Percentiles rank a stretch among this genome's conserved stretches.
These are phyloP conservation scores for Nyssa sinensis DNA, from an alignment of 148 eudicot species.

Conservation along the genomic window DNA sequence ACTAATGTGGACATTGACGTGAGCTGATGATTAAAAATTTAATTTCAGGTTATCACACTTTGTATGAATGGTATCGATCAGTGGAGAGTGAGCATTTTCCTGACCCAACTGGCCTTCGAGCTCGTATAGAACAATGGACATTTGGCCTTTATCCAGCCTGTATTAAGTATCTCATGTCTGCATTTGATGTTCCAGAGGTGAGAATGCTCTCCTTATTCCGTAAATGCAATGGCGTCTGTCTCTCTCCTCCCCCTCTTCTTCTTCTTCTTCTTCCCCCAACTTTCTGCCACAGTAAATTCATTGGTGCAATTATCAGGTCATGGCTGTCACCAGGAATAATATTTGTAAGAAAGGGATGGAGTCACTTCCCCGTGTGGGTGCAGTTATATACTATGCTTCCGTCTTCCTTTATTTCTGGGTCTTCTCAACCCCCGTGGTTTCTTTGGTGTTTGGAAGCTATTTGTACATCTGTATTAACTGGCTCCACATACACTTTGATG, in stretches of 20 bases:
- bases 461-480: conserved; percentile 91
- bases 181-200: conserved; percentile 99
- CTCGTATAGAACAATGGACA: conserved; percentile 95
- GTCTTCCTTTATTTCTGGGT: conserved; percentile 99
- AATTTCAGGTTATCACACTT: conserved; percentile 85
- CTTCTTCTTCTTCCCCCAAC: background rate
- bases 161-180: conserved; percentile 97
- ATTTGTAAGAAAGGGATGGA: conserved; percentile 89
- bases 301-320: conserved; percentile 53
- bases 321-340: conserved; percentile 92
- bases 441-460: conserved; percentile 94
- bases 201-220: background rate
- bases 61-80: conserved; percentile 90
- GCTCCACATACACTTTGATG: conserved; percentile 97
- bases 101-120: conserved; percentile 93
- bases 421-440: conserved; percentile 96
- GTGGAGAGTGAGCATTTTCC: conserved; percentile 98
- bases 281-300: background rate
- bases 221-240: background rate
- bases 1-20: conserved; percentile 2
- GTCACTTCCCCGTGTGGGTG: conserved; percentile 74
- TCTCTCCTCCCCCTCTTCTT: background rate
- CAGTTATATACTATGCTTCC: conserved; percentile 84
- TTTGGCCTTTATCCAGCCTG: conserved; percentile 99
- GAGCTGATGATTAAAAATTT: conserved; percentile 9